These are phyloP conservation scores for Phialemoniopsis sp. DNA, from an alignment of 2,329 filamentous ascomycete species.

Conservation along the genomic window DNA sequence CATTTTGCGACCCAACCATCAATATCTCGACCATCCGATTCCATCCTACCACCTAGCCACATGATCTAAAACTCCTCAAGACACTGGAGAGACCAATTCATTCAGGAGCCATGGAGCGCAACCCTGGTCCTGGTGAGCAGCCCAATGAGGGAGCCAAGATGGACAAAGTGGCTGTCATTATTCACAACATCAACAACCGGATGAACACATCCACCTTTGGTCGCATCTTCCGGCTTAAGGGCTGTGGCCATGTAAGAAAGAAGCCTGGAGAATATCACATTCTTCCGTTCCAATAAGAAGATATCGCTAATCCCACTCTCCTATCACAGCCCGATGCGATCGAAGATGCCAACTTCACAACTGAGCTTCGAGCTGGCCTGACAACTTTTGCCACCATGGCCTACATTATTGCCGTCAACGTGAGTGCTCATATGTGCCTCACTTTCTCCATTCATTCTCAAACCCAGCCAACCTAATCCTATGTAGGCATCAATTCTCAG, in stretches of 20 bases:
- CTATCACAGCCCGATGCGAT: conserved; percentile 53
- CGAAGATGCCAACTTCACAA: conserved; percentile 66
- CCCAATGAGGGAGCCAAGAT: too few species aligned
- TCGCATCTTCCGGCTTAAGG: conserved; percentile 61
- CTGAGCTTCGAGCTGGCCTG: conserved; percentile 73
- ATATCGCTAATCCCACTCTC: neutral
- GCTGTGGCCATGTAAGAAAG: conserved; percentile 60
- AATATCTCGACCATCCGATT: too few species aligned
- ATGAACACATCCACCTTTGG: conserved; percentile 44
- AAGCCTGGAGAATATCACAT: neutral
- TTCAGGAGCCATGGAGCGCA: too few species aligned
- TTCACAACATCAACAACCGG: conserved; percentile 27
- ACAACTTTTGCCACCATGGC: conserved; percentile 82
- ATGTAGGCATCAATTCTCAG: conserved; percentile 65
- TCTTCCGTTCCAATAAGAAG: neutral
- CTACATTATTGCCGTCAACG: conserved; percentile 76
- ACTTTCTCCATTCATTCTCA: too few species aligned
- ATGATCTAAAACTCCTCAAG: too few species aligned
- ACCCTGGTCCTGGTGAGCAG: too few species aligned
- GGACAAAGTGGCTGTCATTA: too few species aligned
- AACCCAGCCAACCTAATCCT: conserved; percentile 6
- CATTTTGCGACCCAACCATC: too few species aligned
- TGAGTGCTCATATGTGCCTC: conserved; percentile 20
- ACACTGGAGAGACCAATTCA: too few species aligned
- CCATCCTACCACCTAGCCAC: too few species aligned